Evolutionary conservation across 148 eudicot species (phyloP), one percentile per base, ranked within the genome.

Genomic region (Chenopodium berlandieri): DNA sequence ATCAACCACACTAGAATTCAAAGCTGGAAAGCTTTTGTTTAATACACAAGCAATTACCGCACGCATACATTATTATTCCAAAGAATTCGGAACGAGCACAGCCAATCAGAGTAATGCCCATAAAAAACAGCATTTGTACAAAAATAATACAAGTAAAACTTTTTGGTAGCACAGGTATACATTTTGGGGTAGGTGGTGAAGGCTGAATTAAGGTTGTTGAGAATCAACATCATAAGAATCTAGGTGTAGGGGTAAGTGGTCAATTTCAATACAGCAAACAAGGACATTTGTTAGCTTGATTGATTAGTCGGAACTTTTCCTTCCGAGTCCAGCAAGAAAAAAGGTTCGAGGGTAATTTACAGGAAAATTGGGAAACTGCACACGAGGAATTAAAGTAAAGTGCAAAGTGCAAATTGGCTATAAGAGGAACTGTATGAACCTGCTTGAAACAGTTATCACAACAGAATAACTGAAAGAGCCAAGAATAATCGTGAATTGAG

Each of bases 171-270:
- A 60, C 60, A 74, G 6, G 72, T 19, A 34, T 37, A 34, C 50
- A 76, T 40, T 23, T 13, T 9, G 60, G 4, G 70, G 84, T 76
- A 56, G 84, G 84, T 81, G 56, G 58, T 47, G 32, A 75, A 76
- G 50, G 9, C 23, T 74, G 71, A 40, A 76, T 52, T 40, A 6
- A 25, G 32, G 81, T 82, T 71, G 78, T 71, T 78, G 54, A 78
- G 68, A 4, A 67, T 75, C 48, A 82, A 71, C 77, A 72, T 63
- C 66, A 47, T 16, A 62, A 19, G 81, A 23, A 72, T 48, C 0
- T 60, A 76, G 62, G 80, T 75, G 73, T 60, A 69, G 12, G 46
- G 84, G 52, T 82, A 31, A 82, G 1, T 9, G 7, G 75, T 64
- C 72, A 48, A 44, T 47, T 52, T 82, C 84, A 63, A 44, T 76